phyloP scores from a whole-genome alignment of 2,329 filamentous ascomycete genomes.

The Claviceps maximensis region DNA sequence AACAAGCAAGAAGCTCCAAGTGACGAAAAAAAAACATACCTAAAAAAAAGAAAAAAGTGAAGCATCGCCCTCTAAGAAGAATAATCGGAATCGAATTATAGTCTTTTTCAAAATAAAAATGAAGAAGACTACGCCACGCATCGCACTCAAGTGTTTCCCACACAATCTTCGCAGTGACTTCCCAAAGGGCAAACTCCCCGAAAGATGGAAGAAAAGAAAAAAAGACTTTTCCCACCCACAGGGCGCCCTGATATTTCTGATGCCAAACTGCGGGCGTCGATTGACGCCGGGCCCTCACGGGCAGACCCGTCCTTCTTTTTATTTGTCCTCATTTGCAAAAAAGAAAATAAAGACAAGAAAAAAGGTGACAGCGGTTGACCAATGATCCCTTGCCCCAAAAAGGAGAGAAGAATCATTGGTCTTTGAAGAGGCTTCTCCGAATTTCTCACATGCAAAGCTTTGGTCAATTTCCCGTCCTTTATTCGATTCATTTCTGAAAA shows the following conservation, averaged over 20 bases:
- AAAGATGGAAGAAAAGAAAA: neutral
- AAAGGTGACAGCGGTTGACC: conserved; percentile 9
- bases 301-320: conserved; percentile 11
- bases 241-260: conserved; percentile 12
- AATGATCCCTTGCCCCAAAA: neutral
- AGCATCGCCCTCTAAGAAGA: conserved; percentile 13
- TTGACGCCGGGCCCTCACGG: conserved; percentile 13
- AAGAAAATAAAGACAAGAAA: neutral
- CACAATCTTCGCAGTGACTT: conserved; percentile 14
- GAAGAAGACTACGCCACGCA: conserved; percentile 11
- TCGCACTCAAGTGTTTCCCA: conserved; percentile 13
- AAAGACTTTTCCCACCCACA: neutral
- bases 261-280: conserved; percentile 12
- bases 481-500: neutral
- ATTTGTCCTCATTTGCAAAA: neutral
- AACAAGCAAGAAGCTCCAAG: neutral
- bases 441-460: conserved; percentile 13
- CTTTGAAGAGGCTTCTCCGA: conserved; percentile 12
- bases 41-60: conserved; percentile 8
- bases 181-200: conserved; percentile 8
- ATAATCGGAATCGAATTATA: conserved; percentile 15
- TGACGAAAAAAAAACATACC: conserved; percentile 5
- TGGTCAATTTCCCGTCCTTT: neutral
- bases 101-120: neutral
- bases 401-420: neutral